Evolutionary conservation across 2,329 filamentous ascomycete species (phyloP).

Genomic region (Sporothrix brasiliensis): DNA sequence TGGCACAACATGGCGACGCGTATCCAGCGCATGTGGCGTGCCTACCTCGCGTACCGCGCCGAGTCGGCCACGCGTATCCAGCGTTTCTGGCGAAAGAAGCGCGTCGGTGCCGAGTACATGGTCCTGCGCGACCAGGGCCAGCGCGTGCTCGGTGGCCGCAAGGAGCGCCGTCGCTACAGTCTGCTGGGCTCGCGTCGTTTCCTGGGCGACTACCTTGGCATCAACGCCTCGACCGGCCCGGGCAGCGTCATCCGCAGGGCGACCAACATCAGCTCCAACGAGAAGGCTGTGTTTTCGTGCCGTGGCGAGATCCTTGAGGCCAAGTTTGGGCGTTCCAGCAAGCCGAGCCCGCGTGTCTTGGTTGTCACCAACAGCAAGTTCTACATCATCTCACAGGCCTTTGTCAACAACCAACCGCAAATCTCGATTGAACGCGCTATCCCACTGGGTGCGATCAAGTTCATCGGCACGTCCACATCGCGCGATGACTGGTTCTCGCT

Average conservation of each 20-base stretch:
- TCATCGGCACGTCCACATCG: slow-evolving; percentile 74
- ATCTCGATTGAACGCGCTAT: slow-evolving; percentile 82
- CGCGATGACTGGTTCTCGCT: slow-evolving; percentile 98
- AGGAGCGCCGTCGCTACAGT: slow-evolving; percentile 90
- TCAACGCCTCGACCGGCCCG: slow-evolving; percentile 77
- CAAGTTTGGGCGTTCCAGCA: slow-evolving; percentile 95
- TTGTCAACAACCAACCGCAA: slow-evolving; percentile 79
- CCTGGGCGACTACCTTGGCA: slow-evolving; percentile 89
- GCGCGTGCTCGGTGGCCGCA: slow-evolving; percentile 75
- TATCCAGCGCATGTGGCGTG: slow-evolving; percentile 96
- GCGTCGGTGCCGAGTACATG: slow-evolving; percentile 84
- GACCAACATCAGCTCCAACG: slow-evolving; percentile 70
- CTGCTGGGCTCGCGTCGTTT: slow-evolving; percentile 88
- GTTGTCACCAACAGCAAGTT: slow-evolving; percentile 84
- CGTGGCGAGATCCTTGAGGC: slow-evolving; percentile 86
- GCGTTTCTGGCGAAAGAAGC: slow-evolving; percentile 92
- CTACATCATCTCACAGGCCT: slow-evolving; percentile 82
- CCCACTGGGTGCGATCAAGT: slow-evolving; percentile 85
- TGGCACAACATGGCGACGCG: slow-evolving; percentile 99
- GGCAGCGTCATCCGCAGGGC: slow-evolving; percentile 79
- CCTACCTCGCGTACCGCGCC: slow-evolving; percentile 87
- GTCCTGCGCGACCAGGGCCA: slow-evolving; percentile 88
- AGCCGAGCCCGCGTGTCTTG: slow-evolving; percentile 81
- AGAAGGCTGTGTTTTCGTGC: slow-evolving; percentile 84
- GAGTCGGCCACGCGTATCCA: slow-evolving; percentile 95